These are phyloP conservation scores for Lactifluus subvellereus DNA, from an alignment of 768 basidiomycete genomes.

Conservation along the genomic window DNA sequence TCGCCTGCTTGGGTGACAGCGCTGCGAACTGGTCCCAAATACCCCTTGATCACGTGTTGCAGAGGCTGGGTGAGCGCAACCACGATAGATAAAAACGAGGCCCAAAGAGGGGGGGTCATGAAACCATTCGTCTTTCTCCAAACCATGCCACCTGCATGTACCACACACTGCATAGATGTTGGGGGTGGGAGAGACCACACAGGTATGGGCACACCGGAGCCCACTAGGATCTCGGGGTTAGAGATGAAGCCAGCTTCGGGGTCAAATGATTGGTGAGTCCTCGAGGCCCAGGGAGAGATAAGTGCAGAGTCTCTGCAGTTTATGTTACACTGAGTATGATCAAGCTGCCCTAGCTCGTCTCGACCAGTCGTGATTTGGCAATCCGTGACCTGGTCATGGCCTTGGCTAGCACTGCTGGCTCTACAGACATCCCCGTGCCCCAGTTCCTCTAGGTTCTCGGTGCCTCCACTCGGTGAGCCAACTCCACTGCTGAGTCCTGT, in stretches of 20 bases:
- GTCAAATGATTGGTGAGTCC: background rate
- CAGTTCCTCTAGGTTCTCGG: background rate
- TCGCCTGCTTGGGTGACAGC: slow-evolving; percentile 62
- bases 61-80: slow-evolving; percentile 54
- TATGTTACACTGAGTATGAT: background rate
- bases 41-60: slow-evolving; percentile 59
- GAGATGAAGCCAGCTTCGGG: background rate
- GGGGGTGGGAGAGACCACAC: too few species aligned
- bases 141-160: too few species aligned
- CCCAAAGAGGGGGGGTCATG: slow-evolving; percentile 54
- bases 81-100: slow-evolving; percentile 63
- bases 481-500: too few species aligned
- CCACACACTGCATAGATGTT: too few species aligned
- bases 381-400: background rate
- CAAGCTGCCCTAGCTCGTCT: background rate
- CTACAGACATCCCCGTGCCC: background rate
- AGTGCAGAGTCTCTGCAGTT: background rate
- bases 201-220: too few species aligned
- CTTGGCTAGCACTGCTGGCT: background rate
- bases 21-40: slow-evolving; percentile 58
- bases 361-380: background rate
- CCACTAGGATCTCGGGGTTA: too few species aligned
- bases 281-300: background rate
- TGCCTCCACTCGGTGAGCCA: too few species aligned
- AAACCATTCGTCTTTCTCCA: too few species aligned